Evolutionary conservation across 176 grass and related monocot genomes (phyloP).

Genomic region (Lolium multiflorum): DNA sequence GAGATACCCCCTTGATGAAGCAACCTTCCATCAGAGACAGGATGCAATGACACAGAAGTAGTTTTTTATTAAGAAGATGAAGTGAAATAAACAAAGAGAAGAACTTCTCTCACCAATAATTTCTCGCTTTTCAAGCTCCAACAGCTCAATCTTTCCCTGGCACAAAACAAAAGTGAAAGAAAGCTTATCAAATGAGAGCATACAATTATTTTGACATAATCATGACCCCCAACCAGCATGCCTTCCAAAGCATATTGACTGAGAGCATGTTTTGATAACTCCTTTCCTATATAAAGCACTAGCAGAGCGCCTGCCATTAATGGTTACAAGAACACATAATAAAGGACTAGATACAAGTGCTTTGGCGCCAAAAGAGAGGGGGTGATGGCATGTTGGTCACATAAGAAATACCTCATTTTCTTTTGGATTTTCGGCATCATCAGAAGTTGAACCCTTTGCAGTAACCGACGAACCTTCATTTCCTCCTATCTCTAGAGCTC

Average conservation of each 20-base stretch:
- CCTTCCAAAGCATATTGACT: constrained; percentile 6
- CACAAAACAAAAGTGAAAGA: constrained; percentile 37
- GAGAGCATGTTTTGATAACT: background rate
- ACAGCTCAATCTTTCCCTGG: constrained; percentile 56
- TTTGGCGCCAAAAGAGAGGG: background rate
- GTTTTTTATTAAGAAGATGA: constrained; percentile 27
- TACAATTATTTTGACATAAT: background rate
- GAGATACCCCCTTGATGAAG: constrained; percentile 29
- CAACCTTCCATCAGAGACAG: constrained; percentile 34
- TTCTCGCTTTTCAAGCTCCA: constrained; percentile 86
- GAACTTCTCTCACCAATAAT: constrained; percentile 73
- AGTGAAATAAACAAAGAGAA: constrained; percentile 41
- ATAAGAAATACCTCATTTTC: constrained; percentile 64
- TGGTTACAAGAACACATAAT: background rate
- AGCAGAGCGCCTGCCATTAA: background rate
- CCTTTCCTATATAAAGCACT: background rate
- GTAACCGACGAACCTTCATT: constrained; percentile 53
- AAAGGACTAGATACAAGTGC: constrained; percentile 12
- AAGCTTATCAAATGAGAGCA: constrained; percentile 21
- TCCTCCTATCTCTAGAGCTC: constrained; percentile 52
- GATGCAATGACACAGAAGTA: constrained; percentile 14
- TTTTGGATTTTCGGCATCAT: constrained; percentile 46
- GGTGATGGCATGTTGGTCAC: background rate
- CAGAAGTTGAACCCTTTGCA: constrained; percentile 44
- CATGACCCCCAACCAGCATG: background rate